Conservation (phyloP, 2,329 filamentous ascomycete species). For the Ambrosiella beaveri region DNA sequence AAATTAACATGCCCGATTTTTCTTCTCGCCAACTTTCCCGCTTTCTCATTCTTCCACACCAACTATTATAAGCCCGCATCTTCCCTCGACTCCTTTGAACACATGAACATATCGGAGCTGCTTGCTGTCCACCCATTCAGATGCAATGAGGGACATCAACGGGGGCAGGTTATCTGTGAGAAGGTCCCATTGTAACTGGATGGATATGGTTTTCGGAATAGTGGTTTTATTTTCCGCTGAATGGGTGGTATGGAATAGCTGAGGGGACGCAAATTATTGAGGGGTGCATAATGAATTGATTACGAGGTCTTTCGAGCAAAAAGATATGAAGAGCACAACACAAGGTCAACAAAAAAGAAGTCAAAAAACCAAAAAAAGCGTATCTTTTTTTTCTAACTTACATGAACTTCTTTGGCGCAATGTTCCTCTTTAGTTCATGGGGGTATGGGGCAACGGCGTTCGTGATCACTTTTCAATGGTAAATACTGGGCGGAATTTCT, state of each 20-base stretch:
- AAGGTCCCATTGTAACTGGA: background rate
- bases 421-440: background rate
- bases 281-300: slow-evolving; percentile 12
- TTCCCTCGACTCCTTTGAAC: background rate
- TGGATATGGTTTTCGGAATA: background rate
- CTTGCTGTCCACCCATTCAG: no score
- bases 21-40: background rate
- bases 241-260: background rate
- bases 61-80: background rate
- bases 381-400: background rate
- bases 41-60: background rate
- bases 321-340: slow-evolving; percentile 10
- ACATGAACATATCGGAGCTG: background rate
- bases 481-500: background rate
- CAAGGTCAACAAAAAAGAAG: slow-evolving; percentile 8
- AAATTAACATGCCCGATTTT: slow-evolving; percentile 7
- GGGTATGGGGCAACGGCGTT: background rate
- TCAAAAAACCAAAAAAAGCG: slow-evolving; percentile 9
- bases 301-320: slow-evolving; percentile 12
- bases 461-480: background rate
- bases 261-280: background rate
- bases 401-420: no score
- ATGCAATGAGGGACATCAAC: no score
- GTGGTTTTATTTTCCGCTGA: background rate
- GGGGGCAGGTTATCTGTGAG: background rate